Conservation (phyloP, 78 protist species). For the Diacronema lutheri region DNA sequence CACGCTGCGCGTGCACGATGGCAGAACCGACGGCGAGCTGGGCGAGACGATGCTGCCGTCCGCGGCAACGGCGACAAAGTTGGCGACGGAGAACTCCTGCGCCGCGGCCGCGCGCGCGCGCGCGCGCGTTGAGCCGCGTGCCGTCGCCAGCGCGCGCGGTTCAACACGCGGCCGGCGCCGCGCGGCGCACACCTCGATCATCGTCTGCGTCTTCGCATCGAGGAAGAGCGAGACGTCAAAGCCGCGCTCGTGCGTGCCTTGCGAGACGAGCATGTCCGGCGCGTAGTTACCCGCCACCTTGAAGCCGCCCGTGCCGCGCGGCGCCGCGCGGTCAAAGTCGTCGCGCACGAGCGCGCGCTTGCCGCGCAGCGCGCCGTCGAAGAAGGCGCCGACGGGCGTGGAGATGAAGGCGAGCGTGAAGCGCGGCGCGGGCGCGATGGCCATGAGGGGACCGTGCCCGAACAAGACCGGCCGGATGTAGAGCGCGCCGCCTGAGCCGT, state of each 20-base stretch:
- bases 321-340: constrained; percentile 37
- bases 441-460: constrained; percentile 25
- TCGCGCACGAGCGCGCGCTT: neutral
- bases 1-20: constrained; percentile 23
- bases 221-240: constrained; percentile 24
- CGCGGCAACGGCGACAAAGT: constrained; percentile 8
- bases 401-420: constrained; percentile 14
- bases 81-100: constrained; percentile 22
- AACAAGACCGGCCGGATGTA: constrained; percentile 33
- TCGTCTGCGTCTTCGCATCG: neutral
- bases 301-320: constrained; percentile 18
- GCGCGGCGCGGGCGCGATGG: constrained; percentile 15
- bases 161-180: too few relatives aligned
- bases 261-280: constrained; percentile 4
- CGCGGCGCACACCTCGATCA: too few relatives aligned
- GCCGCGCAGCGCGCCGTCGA: constrained; percentile 18
- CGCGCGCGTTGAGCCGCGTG: too few relatives aligned
- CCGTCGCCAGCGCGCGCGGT: too few relatives aligned
- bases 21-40: constrained; percentile 1
- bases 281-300: constrained; percentile 30
- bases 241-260: neutral
- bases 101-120: too few relatives aligned
- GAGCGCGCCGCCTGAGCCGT: constrained; percentile 33
- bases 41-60: constrained; percentile 31
- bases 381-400: constrained; percentile 23